phyloP scores from a whole-genome alignment of 495 filamentous ascomycete genomes.

The Emericellopsis terricola region DNA sequence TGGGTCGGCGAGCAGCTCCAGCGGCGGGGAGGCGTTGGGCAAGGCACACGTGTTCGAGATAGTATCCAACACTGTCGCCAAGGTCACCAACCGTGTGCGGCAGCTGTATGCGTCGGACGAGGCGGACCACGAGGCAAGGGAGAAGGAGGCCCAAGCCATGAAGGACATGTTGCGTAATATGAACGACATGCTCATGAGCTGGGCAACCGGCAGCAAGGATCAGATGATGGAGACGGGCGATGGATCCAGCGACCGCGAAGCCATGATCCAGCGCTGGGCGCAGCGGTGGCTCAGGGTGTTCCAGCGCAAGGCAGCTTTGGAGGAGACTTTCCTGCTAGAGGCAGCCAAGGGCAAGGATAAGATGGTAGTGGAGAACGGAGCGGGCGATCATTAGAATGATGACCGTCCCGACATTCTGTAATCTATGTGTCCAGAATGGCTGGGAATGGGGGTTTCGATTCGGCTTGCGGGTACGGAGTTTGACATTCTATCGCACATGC shows the following conservation, averaged over 20 bases:
- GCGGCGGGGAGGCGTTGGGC: constrained; percentile 46
- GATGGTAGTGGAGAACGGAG: neutral
- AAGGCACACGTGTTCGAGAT: constrained; percentile 73
- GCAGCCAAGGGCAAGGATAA: constrained; percentile 14
- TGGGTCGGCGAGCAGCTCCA: constrained; percentile 15
- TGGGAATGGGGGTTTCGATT: no score
- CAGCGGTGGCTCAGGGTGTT: constrained; percentile 76
- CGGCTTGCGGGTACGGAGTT: no score
- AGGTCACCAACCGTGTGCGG: constrained; percentile 78
- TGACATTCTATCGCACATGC: no score
- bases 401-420: no score
- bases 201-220: constrained; percentile 58
- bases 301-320: constrained; percentile 60
- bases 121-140: constrained; percentile 36
- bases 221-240: constrained; percentile 35
- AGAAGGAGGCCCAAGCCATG: constrained; percentile 51
- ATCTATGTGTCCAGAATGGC: no score
- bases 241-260: constrained; percentile 34
- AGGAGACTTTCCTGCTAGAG: constrained; percentile 46
- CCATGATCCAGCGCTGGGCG: constrained; percentile 63
- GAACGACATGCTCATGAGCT: constrained; percentile 57
- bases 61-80: constrained; percentile 69
- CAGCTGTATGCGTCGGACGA: constrained; percentile 36
- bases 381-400: no score
- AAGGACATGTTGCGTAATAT: constrained; percentile 61